A percentile compares a stretch with the other conserved stretches of the same genome.
These are phyloP conservation scores for Croton setiger DNA, from an alignment of 441 rosid species.

Conservation along the genomic window DNA sequence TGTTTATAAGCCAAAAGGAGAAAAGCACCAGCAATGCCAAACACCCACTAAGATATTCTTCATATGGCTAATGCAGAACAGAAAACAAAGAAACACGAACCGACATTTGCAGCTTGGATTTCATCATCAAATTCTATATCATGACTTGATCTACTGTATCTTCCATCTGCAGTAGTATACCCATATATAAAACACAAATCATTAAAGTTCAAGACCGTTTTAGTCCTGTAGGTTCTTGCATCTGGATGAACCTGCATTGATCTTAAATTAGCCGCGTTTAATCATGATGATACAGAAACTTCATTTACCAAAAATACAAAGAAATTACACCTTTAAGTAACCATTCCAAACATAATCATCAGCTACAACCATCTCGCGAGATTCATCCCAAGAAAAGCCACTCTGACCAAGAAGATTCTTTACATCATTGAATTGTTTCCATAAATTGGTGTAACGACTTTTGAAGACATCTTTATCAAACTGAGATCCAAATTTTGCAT, in stretches of 20 bases:
- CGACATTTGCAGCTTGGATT: constrained; percentile 45
- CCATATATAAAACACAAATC: constrained; percentile 80
- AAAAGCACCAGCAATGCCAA: no score
- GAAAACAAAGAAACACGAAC: constrained; percentile 33
- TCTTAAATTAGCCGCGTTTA: no score
- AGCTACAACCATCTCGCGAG: constrained; percentile 66
- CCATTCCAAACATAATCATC: constrained; percentile 64
- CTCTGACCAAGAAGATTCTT: constrained; percentile 60
- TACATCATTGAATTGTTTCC: constrained; percentile 83
- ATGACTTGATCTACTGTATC: constrained; percentile 91
- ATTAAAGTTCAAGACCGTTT: constrained; percentile 59
- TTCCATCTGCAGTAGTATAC: constrained; percentile 81
- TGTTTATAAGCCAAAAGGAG: no score
- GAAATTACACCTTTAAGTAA: constrained; percentile 55
- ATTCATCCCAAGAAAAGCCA: constrained; percentile 88
- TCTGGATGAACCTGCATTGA: constrained; percentile 70
- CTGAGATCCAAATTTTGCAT: constrained; percentile 68
- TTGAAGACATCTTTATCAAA: constrained; percentile 81
- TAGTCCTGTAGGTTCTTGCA: constrained; percentile 66
- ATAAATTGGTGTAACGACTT: constrained; percentile 62
- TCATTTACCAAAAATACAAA: no score
- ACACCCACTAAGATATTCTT: not conserved
- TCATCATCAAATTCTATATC: constrained; percentile 77
- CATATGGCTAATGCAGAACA: not conserved
- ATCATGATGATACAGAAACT: not conserved